These are phyloP conservation scores for Emmonsiellopsis sp. DNA, from an alignment of 2,329 filamentous ascomycete species.

Conservation along the genomic window DNA sequence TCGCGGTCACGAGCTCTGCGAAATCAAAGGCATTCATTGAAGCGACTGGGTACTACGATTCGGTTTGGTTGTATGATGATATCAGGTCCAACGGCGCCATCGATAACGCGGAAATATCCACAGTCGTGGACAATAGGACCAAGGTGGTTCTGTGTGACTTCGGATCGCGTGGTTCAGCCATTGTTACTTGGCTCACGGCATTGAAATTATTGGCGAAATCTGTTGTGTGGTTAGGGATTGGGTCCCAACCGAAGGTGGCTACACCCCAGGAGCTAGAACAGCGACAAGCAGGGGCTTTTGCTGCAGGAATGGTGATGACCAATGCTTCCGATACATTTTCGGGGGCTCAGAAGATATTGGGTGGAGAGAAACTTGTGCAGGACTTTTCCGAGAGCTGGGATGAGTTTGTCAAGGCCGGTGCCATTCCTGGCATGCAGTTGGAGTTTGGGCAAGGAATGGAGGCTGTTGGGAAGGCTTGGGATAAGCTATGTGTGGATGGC, in stretches of 20 bases:
- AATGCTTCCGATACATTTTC: not conserved
- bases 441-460: not conserved
- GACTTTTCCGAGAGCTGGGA: not conserved
- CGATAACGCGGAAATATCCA: not conserved
- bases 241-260: not conserved
- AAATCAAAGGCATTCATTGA: constrained; percentile 8
- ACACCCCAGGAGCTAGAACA: not conserved
- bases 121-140: not conserved
- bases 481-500: not conserved
- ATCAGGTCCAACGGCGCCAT: not conserved
- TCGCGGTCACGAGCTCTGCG: constrained; percentile 16
- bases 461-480: constrained; percentile 1
- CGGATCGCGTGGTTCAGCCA: not conserved
- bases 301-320: not conserved
- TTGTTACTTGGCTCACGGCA: not conserved
- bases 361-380: not conserved
- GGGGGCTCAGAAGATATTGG: not conserved
- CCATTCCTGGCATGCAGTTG: not conserved
- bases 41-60: constrained; percentile 1
- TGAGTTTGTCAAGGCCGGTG: constrained; percentile 1
- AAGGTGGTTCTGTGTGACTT: constrained; percentile 1
- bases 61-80: not conserved
- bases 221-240: not conserved
- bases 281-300: not conserved
- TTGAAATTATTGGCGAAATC: not conserved